Evolutionary conservation across 2,329 filamentous ascomycete genomes (phyloP), one percentile per base, ranked within the genome.

Genomic region (Colletotrichum brevisporum): DNA sequence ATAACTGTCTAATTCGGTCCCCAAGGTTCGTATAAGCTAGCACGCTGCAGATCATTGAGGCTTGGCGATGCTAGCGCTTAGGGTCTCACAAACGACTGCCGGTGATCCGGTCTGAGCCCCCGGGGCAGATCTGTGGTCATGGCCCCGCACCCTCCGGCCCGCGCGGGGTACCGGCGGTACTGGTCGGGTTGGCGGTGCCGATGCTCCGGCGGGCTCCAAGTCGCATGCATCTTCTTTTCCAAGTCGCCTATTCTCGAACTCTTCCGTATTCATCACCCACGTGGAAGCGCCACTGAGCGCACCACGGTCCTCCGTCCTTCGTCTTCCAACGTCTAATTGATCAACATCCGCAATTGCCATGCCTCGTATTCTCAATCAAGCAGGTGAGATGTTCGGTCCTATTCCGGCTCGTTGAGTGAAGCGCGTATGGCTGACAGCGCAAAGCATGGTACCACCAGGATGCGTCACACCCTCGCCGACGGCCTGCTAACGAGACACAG

Each of bases 401-500:
- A 15, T 16, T 55, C 2, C n/a, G 13, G 21, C 16, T 6, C 26
- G 15, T 6, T 52, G 36, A 63, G 1, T 12, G 3, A 16, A 15
- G 16, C 9, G 31, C 24, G 15, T 43, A 15, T 24, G 2, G 41
- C 31, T 51, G 13, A 60, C 41, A 27, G 31, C 10, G 18, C 3
- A 13, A 26, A 48, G 45, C 50, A 18, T 54, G 59, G 50, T 54
- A 53, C 27, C 6, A 13, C 6, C 6, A 21, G 15, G 31, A 18
- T 9, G 9, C 12, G 16, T 15, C 39, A 24, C 15, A 18, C 15
- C n/a, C 2, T 3, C 1, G 6, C 31, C 18, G 5, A 12, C 21
- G 8, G 39, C 41, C 13, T 45, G 41, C 58, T 67, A n/a, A 63
- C 24, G 8, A 50, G 27, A 36, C 18, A 8, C 41, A 81, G 79